Conservation (phyloP, 108 stramenopile genomes). For the Pseudonitzschia delicatissima region DNA sequence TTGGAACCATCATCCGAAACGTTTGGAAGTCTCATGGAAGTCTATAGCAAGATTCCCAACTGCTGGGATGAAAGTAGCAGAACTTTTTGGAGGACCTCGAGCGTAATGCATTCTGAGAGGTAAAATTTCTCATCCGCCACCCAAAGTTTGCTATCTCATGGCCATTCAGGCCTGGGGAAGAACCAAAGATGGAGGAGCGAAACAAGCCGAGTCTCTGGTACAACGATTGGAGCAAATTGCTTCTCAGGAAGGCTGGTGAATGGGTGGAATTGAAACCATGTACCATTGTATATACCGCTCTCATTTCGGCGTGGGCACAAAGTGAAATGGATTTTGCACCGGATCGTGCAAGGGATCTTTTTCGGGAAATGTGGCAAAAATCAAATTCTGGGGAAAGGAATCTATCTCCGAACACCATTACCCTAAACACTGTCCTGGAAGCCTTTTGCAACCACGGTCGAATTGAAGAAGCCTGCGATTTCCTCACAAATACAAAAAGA, state of each 20-base stretch:
- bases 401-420: background rate
- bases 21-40: conserved; percentile 9
- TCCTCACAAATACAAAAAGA: background rate
- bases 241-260: background rate
- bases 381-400: background rate
- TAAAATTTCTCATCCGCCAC: background rate
- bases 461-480: background rate
- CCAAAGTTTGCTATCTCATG: conserved; percentile 20
- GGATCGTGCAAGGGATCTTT: conserved; percentile 7
- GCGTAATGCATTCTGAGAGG: background rate
- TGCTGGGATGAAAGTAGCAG: conserved; percentile 5
- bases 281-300: conserved; percentile 10
- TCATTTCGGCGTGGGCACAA: conserved; percentile 13
- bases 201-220: conserved; percentile 11
- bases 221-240: conserved; percentile 12
- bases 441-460: conserved; percentile 7
- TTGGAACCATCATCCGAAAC: conserved; percentile 1
- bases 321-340: conserved; percentile 3
- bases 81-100: conserved; percentile 18
- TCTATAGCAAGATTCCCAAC: background rate
- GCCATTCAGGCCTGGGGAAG: conserved; percentile 18
- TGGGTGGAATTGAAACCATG: conserved; percentile 4
- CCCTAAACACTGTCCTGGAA: conserved; percentile 3
- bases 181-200: background rate
- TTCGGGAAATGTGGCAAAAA: conserved; percentile 5